These are phyloP conservation scores for Aspergillus baeticus DNA, from an alignment of 495 filamentous ascomycete genomes.

Conservation along the genomic window DNA sequence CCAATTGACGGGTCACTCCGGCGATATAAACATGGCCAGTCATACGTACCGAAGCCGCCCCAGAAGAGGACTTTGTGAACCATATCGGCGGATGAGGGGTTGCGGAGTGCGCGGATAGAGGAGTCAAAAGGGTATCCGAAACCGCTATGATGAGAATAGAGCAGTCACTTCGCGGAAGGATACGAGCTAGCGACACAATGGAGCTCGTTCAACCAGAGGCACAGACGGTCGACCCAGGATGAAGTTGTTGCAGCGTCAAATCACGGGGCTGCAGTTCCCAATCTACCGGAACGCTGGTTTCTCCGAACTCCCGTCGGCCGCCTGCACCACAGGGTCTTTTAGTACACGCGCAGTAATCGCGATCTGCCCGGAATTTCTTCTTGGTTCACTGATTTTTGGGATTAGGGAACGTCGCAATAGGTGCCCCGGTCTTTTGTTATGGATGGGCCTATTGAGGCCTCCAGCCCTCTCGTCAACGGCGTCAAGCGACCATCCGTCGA, in stretches of 20 bases:
- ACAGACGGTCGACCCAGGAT: slow-evolving; percentile 12
- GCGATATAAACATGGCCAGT: background rate
- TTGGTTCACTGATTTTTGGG: background rate
- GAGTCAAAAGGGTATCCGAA: background rate
- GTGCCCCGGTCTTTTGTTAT: slow-evolving; percentile 30
- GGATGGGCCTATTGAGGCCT: slow-evolving; percentile 41
- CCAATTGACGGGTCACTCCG: background rate
- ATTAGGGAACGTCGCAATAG: background rate
- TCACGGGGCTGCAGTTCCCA: slow-evolving; percentile 42
- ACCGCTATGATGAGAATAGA: background rate
- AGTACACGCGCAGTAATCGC: background rate
- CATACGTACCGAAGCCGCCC: slow-evolving; percentile 85
- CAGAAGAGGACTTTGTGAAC: slow-evolving; percentile 91
- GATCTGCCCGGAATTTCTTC: slow-evolving; percentile 6
- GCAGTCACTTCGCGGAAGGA: background rate
- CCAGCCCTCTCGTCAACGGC: slow-evolving; percentile 25
- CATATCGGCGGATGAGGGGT: slow-evolving; percentile 31
- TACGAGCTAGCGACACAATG: slow-evolving; percentile 13
- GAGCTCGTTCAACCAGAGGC: slow-evolving; percentile 4
- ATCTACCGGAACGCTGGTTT: slow-evolving; percentile 32
- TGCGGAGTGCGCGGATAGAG: slow-evolving; percentile 3
- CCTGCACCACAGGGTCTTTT: background rate
- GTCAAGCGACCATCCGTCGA: slow-evolving; percentile 31
- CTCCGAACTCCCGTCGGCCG: slow-evolving; percentile 10
- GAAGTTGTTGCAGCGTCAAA: slow-evolving; percentile 35